Base-by-base conservation (phyloP, 78 protist species). In the Tieghemostelium lacteum region DNA sequence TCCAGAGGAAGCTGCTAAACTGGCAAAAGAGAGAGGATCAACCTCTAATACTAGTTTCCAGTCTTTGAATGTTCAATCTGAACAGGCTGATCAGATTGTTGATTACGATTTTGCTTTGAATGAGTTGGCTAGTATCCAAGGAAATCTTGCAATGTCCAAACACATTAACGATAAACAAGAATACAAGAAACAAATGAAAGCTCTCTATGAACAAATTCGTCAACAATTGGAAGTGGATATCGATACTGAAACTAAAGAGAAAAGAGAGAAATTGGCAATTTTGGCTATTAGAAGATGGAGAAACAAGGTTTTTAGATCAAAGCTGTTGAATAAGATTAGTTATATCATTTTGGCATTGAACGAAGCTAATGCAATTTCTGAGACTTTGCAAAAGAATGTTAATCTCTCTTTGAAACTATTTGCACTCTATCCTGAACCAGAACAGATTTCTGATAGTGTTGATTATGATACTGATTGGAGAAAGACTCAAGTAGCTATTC, bases 1-100 rank as follows among this genome's bases (percentile, higher is more conserved):
- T 75, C 96, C 96, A 14, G 88, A 65, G 28, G 96, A 94, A 45
- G 93, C 93, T 0, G 69, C 85, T 16, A 88, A 75, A 26, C 39
- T 88, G 8, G 93, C 93, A n/a, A 76, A 63, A 61, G 93, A 88
- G 22, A 60, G 93, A 55, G 67, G 33, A 0, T 36, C 64, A 26
- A 40, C 17, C 26, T 36, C 63, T 19, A 24, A 42, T 34, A n/a
- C n/a, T n/a, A n/a, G n/a, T n/a, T n/a, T n/a, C n/a, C n/a, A n/a
- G n/a, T n/a, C n/a, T n/a, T n/a, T n/a, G n/a, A n/a, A n/a, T n/a
- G n/a, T n/a, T n/a, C n/a, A n/a, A n/a, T 10, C 36, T 14, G 28
- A 22, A 22, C 34, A 50, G 12, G 29, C 28, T 28, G 93, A 75
- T 63, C 93, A 75, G 34, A 77, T 88, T 45, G 36, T 88, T 26